Percentiles rank a stretch among this genome's conserved stretches.
phyloP scores from a whole-genome alignment of 352 stramenopile species.

The Phytophthora pisi region DNA sequence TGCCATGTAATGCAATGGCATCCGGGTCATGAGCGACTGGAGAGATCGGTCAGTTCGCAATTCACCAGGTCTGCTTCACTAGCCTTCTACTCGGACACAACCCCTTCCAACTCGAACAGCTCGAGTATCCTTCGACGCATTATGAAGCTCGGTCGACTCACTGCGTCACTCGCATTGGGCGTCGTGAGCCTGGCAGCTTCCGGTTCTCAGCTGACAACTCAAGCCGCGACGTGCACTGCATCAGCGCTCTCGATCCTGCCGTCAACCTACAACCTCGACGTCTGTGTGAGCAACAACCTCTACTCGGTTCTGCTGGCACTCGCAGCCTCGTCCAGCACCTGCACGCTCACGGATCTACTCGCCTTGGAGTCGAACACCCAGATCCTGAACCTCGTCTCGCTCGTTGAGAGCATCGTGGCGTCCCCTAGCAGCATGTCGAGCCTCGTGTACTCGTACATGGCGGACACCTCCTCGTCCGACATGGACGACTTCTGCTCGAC shows the following conservation, averaged over 20 bases:
- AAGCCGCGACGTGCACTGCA: conserved; percentile 30
- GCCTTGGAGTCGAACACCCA: conserved; percentile 34
- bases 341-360: conserved; percentile 37
- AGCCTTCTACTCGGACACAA: conserved; percentile 1
- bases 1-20: conserved; percentile 7
- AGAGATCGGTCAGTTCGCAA: conserved; percentile 21
- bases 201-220: conserved; percentile 3
- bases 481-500: conserved; percentile 49
- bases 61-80: conserved; percentile 11
- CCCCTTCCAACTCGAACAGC: background rate
- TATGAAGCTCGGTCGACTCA: conserved; percentile 34
- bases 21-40: conserved; percentile 5
- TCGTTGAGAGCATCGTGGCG: conserved; percentile 40
- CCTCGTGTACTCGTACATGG: conserved; percentile 52
- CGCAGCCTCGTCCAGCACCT: conserved; percentile 30
- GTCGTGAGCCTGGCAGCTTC: conserved; percentile 15
- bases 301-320: conserved; percentile 34
- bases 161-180: conserved; percentile 14
- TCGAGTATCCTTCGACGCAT: conserved; percentile 4
- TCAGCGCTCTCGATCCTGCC: conserved; percentile 38
- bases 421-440: conserved; percentile 40
- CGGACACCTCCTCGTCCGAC: conserved; percentile 33
- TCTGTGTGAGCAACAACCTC: conserved; percentile 54
- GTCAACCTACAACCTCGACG: conserved; percentile 42
- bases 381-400: conserved; percentile 31